Base-by-base conservation (phyloP, 1,284 basidiomycete genomes). In the Pascua guehoae region DNA sequence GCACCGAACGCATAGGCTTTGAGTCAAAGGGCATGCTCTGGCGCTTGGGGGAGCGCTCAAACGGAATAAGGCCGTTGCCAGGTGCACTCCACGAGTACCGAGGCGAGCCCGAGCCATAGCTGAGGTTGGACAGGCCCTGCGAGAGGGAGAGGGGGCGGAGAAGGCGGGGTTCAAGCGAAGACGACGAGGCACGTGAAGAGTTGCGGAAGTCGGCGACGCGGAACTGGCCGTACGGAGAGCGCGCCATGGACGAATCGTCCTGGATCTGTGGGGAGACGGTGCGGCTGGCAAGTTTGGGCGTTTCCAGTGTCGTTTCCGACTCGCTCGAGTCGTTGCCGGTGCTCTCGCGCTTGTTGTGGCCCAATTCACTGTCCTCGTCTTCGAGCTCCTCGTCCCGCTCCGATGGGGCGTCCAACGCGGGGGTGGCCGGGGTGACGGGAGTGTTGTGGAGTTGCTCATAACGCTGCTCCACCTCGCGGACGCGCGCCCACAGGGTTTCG, bases 71-170 rank as follows among this genome's bases (percentile, higher is more conserved):
- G 55, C 62, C 62, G 51, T 59, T 58, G 46, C 41, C 38, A 4
- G 60, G 45, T 1, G 55, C 51, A 45, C 62, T 65, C 73, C 72
- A 74, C 16, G 70, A 71, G 62, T 66, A 58, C 41, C 71, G 65
- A 44, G 69, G 68, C 59, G 71, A 74, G 60, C 63, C 68, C 64
- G 58, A 70, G 64, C 70, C 77, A 49, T 86, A 90, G 72, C 86
- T 88, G 81, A 82, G 89, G 80, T 86, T 92, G 66, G 88, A 93
- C 64, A 93, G 85, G 84, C 95, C 91, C 89, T 93, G 91, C 79
- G 91, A 93, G 67, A 93, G 86, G 81, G 91, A 93, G 80, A 86
- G 84, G 71, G 68, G 73, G 54, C 74, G 60, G n/a, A 62, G 49
- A 17, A 62, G 47, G 17, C 60, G 57, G 4, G 55, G 56, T 46